Conservation (phyloP, 2,329 filamentous ascomycete genomes). For the Rhynchosporium secalis region DNA sequence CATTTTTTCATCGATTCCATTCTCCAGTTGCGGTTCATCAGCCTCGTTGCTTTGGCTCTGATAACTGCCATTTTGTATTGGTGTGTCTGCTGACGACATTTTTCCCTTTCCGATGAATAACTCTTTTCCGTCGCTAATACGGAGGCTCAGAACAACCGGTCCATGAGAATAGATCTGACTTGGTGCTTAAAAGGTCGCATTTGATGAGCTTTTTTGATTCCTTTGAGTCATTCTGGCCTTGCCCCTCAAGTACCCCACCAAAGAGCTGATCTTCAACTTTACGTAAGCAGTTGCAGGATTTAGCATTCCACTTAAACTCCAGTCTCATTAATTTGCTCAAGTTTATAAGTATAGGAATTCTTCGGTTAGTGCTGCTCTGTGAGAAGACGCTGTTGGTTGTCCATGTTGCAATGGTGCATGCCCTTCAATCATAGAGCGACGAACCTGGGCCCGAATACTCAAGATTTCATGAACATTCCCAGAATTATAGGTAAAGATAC, state of each 20-base stretch:
- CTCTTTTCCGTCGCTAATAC: not conserved
- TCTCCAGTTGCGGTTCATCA: constrained; percentile 13
- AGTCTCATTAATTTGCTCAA: no score
- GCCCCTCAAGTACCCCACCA: not conserved
- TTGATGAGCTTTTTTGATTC: not conserved
- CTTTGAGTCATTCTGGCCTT: constrained; percentile 7
- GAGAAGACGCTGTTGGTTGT: no score
- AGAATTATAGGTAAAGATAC: no score
- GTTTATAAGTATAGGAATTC: no score
- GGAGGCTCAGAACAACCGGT: not conserved
- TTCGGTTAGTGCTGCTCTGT: no score
- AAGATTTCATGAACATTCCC: no score
- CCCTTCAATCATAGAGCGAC: no score
- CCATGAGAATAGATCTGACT: not conserved
- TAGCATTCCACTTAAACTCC: no score
- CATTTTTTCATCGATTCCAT: constrained; percentile 14
- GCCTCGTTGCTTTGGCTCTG: constrained; percentile 9
- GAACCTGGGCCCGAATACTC: no score
- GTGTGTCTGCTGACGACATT: not conserved
- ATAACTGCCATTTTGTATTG: constrained; percentile 1
- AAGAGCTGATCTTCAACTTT: not conserved
- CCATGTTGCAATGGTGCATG: no score
- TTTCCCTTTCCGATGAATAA: no score
- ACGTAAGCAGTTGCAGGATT: not conserved
- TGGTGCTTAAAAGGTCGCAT: not conserved